A percentile compares a stretch with the other conserved stretches of the same genome.
phyloP scores from a whole-genome alignment of 495 filamentous ascomycete genomes.

The Podospora conica region DNA sequence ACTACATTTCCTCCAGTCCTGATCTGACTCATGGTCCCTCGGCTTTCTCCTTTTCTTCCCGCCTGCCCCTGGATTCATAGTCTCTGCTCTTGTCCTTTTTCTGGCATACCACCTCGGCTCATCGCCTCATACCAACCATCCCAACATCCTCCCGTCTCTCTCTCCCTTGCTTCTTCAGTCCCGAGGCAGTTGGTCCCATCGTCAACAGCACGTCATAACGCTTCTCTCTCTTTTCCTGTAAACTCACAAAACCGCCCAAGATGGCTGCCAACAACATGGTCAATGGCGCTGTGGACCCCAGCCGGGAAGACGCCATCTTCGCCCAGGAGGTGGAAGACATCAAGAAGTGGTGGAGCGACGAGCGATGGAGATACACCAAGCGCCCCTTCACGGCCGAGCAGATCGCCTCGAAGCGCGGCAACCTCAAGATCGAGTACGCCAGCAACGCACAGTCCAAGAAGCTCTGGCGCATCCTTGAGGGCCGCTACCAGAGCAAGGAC shows the following conservation, averaged over 20 bases:
- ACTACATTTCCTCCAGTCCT: no score
- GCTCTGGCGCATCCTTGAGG: constrained; percentile 84
- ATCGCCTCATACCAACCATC: background rate
- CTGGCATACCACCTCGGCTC: background rate
- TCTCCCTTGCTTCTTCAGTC: background rate
- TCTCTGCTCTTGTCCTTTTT: background rate
- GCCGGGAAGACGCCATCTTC: constrained; percentile 74
- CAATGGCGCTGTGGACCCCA: constrained; percentile 48
- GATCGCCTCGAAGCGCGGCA: constrained; percentile 91
- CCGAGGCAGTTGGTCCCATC: no score
- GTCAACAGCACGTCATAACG: background rate
- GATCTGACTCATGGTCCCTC: background rate
- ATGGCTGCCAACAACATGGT: constrained; percentile 54
- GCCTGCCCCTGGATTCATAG: background rate
- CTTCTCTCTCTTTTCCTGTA: background rate
- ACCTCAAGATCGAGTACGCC: constrained; percentile 84
- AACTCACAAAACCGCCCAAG: constrained; percentile 21
- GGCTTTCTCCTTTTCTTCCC: background rate
- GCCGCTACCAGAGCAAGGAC: constrained; percentile 77
- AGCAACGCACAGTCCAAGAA: constrained; percentile 88
- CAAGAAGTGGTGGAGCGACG: constrained; percentile 89
- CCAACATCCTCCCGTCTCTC: background rate
- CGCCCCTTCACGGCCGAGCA: constrained; percentile 92
- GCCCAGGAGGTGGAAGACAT: constrained; percentile 76
- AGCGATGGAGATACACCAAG: constrained; percentile 88